Conservation (phyloP, 176 grass and related monocot species). For the Tillandsia fasciculata region DNA sequence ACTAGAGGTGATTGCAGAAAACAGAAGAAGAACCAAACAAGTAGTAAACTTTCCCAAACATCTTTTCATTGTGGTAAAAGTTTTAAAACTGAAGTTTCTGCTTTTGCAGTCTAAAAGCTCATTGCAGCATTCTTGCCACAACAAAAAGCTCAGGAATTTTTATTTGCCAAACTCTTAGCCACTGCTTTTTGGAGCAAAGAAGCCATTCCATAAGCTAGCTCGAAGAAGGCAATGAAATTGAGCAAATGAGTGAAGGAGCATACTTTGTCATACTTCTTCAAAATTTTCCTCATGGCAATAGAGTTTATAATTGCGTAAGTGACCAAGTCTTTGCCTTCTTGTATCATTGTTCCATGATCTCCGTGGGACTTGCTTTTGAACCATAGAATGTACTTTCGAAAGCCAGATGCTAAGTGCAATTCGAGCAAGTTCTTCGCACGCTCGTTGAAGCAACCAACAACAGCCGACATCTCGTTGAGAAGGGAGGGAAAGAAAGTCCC, state of each 20-base stretch:
- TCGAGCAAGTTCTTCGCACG: slow-evolving; percentile 72
- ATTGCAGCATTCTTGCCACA: no score
- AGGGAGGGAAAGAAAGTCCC: slow-evolving; percentile 83
- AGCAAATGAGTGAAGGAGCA: neutral
- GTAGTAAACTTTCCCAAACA: neutral
- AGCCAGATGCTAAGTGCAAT: slow-evolving; percentile 64
- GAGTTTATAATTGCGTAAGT: slow-evolving; percentile 85
- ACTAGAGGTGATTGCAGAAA: no score
- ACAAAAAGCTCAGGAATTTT: no score
- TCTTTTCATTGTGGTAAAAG: neutral
- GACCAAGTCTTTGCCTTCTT: slow-evolving; percentile 77
- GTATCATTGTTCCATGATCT: slow-evolving; percentile 35
- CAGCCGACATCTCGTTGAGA: slow-evolving; percentile 64
- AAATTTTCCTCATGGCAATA: slow-evolving; percentile 80
- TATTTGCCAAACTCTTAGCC: no score
- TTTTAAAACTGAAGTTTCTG: neutral
- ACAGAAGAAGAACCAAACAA: neutral
- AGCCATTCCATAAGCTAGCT: no score
- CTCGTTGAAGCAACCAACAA: slow-evolving; percentile 77
- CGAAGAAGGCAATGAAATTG: neutral
- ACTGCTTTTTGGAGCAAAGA: no score
- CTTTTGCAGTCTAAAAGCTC: no score
- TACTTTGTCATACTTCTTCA: slow-evolving; percentile 96
- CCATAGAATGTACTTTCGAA: slow-evolving; percentile 52
- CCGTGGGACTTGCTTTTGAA: slow-evolving; percentile 32